Evolutionary conservation across 306 rosid species (phyloP).

Genomic region (Lupinus albus): DNA sequence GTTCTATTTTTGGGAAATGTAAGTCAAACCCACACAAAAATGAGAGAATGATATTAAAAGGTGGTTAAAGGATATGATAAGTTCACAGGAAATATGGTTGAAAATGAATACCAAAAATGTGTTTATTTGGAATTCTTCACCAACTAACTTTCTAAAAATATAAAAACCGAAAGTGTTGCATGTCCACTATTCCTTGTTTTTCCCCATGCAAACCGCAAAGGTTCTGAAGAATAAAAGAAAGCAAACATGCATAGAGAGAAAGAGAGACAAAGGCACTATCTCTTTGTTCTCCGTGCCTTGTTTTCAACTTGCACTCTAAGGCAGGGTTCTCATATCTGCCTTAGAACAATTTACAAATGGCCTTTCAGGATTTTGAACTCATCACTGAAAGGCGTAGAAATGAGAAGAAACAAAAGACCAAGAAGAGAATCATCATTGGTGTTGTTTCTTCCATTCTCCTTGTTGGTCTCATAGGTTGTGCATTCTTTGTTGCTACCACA

Average conservation of each 20-base stretch:
- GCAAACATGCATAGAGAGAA: conserved; percentile 24
- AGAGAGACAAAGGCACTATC: neutral
- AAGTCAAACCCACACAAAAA: conserved; percentile 14
- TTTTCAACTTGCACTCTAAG: conserved; percentile 50
- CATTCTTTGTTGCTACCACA: conserved; percentile 31
- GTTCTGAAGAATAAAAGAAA: conserved; percentile 10
- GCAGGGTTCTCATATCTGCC: conserved; percentile 88
- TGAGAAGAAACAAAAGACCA: conserved; percentile 55
- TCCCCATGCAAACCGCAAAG: conserved; percentile 24
- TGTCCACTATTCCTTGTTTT: conserved; percentile 45
- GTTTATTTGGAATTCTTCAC: conserved; percentile 37
- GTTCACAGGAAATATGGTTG: conserved; percentile 44
- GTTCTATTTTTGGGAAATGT: conserved; percentile 24
- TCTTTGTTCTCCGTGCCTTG: conserved; percentile 28
- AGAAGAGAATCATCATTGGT: conserved; percentile 51
- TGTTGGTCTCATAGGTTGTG: conserved; percentile 45
- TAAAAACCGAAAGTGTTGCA: conserved; percentile 61
- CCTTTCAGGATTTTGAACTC: conserved; percentile 84
- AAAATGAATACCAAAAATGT: neutral
- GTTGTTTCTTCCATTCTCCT: conserved; percentile 47
- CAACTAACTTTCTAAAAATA: conserved; percentile 48
- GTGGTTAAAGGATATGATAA: neutral
- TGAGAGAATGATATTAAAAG: neutral
- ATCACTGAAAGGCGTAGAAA: conserved; percentile 65
- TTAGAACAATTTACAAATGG: conserved; percentile 60